Conservation (phyloP, 495 filamentous ascomycete genomes). For the Talaromyces nanjingensis region DNA sequence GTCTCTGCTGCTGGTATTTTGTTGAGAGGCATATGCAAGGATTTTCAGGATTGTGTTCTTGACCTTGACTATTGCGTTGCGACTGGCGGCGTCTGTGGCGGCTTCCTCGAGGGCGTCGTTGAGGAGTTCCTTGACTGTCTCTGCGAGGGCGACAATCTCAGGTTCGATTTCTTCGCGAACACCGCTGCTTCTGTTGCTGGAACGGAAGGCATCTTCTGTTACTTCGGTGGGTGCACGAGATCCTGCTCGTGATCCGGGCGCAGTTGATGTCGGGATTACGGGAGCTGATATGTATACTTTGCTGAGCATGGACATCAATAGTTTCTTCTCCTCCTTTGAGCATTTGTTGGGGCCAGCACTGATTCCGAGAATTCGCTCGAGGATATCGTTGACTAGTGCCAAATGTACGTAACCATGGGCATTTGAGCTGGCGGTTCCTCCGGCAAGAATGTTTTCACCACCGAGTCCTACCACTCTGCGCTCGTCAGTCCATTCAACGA, state of each 20-base stretch:
- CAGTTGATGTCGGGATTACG: slow-evolving; percentile 42
- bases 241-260: slow-evolving; percentile 23
- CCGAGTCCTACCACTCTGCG: slow-evolving; percentile 72
- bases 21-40: slow-evolving; percentile 26
- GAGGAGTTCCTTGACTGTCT: slow-evolving; percentile 45
- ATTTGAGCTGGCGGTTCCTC: slow-evolving; percentile 46
- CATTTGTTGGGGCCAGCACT: slow-evolving; percentile 29
- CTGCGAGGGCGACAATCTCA: slow-evolving; percentile 29
- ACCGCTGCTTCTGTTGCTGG: slow-evolving; percentile 25
- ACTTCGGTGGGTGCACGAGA: slow-evolving; percentile 36
- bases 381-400: slow-evolving; percentile 29
- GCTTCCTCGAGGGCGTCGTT: slow-evolving; percentile 62
- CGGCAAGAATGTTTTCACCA: slow-evolving; percentile 41
- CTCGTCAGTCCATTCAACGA: slow-evolving; percentile 95
- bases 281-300: slow-evolving; percentile 74
- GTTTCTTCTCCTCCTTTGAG: slow-evolving; percentile 77
- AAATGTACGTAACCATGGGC: slow-evolving; percentile 49
- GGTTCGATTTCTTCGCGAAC: slow-evolving; percentile 24
- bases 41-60: slow-evolving; percentile 53
- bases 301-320: slow-evolving; percentile 65
- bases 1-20: slow-evolving; percentile 24
- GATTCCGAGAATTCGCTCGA: slow-evolving; percentile 25
- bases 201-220: slow-evolving; percentile 34
- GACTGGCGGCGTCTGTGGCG: slow-evolving; percentile 60
- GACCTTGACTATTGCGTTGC: slow-evolving; percentile 73